Conservation (phyloP, 1,284 basidiomycete genomes). For the Leccinum huronense region DNA sequence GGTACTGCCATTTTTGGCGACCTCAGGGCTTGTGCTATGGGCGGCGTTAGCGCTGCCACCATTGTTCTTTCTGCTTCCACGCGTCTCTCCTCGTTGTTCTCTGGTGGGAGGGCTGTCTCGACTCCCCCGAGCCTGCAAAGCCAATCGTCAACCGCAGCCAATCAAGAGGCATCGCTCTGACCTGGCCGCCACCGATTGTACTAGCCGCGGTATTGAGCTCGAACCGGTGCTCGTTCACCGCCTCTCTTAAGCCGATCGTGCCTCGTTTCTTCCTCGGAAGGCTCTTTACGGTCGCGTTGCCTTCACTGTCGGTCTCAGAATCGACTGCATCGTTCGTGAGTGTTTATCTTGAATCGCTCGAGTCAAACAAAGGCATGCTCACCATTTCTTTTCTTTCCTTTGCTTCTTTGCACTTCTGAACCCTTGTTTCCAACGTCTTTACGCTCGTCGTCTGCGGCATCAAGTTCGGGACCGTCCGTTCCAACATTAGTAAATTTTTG, state of each 20-base stretch:
- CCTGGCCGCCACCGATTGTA: neutral
- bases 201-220: neutral
- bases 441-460: too few species aligned
- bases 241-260: neutral
- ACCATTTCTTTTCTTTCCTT: too few species aligned
- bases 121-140: neutral
- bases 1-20: neutral
- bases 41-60: neutral
- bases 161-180: neutral
- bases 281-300: neutral
- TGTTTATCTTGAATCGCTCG: too few species aligned
- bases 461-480: too few species aligned
- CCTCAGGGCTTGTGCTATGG: neutral
- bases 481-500: too few species aligned
- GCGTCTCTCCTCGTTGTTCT: too few species aligned
- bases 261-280: neutral
- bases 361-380: too few species aligned
- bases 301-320: neutral
- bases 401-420: too few species aligned
- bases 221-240: neutral
- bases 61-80: neutral
- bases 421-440: too few species aligned
- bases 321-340: too few species aligned
- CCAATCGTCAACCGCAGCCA: neutral
- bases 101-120: neutral